Evolutionary conservation across 371 early-diverging fungal species (phyloP), one percentile per base, ranked within the genome.

Genomic region (Basidiobolus meristosporus): DNA sequence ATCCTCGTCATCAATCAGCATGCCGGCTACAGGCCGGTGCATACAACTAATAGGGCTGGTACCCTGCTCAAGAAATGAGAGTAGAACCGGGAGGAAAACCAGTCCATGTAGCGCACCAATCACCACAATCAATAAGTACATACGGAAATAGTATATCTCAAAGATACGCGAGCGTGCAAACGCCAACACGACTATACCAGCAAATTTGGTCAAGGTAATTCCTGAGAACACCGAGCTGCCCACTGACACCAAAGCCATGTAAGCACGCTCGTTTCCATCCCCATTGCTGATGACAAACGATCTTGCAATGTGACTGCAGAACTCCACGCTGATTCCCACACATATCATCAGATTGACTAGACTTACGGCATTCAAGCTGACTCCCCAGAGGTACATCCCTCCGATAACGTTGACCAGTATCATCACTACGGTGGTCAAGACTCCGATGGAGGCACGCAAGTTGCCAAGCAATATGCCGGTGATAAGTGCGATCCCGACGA

Each of bases 261-360:
- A 42, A 12, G 60, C 53, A 14, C 65, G 49, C 39, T 60, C 54
- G 33, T 57, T 48, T 21, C 65, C 63, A 21, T 65, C 51, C 21
- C 67, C 71, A 17, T 60, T 57, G 3, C 66, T 60, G 9, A 73
- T 65, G 36, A 70, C 65, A 28, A 68, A 74, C 0, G 65, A 75
- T 31, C 79, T 56, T 6, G 70, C 71, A 46, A 82, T 63, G 47
- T 82, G 80, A 28, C 68, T 69, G 40, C 76, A 76, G 46, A 82
- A 82, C 41, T 82, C 82, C 12, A 82, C 80, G 34, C 74, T 68
- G 48, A 82, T 75, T 36, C 82, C 82, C 3, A 77, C 68, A 43
- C 76, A 76, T 31, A 80, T 80, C 1, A 77, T 68, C 6, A 82
- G 46, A 43, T 82, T 82, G 21, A 80, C 82, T n/a, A 76, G 49